These are phyloP conservation scores for Pleurotus giganteus DNA, from an alignment of 768 basidiomycete species.

Conservation along the genomic window DNA sequence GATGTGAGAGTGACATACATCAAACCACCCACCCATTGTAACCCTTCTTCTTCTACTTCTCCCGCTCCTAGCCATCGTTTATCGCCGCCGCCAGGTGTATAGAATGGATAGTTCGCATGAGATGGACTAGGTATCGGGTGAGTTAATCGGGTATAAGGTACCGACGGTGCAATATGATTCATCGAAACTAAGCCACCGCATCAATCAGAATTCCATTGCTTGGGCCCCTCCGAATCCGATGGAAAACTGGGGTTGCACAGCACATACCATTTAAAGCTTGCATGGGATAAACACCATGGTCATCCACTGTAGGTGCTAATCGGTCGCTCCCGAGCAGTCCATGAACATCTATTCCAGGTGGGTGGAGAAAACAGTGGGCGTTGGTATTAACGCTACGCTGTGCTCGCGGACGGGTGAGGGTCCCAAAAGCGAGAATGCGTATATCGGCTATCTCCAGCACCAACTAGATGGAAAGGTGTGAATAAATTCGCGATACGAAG, in stretches of 20 bases:
- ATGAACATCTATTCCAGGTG: constrained; percentile 54
- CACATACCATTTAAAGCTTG: constrained; percentile 13
- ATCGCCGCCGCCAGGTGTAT: constrained; percentile 69
- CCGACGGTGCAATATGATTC: constrained; percentile 27
- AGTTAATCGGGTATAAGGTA: constrained; percentile 41
- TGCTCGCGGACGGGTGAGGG: constrained; percentile 55
- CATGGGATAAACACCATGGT: constrained; percentile 31
- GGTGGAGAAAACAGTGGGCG: constrained; percentile 67
- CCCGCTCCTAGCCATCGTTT: constrained; percentile 56
- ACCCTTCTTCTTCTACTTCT: constrained; percentile 54
- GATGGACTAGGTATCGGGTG: constrained; percentile 55
- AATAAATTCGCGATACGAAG: background rate
- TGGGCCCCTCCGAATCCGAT: background rate
- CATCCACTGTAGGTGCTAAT: background rate
- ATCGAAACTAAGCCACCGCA: constrained; percentile 20
- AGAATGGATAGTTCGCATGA: constrained; percentile 69
- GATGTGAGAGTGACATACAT: constrained; percentile 43
- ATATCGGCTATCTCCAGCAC: constrained; percentile 71
- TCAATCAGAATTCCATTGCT: background rate
- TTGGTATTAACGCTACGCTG: constrained; percentile 60
- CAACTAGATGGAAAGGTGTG: constrained; percentile 38
- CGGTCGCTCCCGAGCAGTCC: background rate
- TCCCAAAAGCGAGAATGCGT: constrained; percentile 70
- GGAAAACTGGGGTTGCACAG: background rate
- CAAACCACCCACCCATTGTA: constrained; percentile 71